phyloP scores from a whole-genome alignment of 2,329 filamentous ascomycete genomes.

The Ilyonectria robusta region DNA sequence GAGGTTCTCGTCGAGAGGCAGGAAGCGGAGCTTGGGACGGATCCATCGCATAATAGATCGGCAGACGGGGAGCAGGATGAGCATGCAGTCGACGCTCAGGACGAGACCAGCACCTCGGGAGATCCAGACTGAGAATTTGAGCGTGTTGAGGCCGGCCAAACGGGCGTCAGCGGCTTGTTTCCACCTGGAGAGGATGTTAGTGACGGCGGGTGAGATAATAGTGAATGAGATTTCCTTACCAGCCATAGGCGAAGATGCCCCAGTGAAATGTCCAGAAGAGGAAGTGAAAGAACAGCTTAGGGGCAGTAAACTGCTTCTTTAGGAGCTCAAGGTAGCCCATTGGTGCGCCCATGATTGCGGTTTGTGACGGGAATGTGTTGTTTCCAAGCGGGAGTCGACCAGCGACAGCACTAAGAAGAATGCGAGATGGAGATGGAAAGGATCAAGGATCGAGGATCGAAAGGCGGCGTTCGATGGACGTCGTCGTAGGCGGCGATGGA shows the following conservation, averaged over 20 bases:
- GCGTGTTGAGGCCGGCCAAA: slow-evolving; percentile 83
- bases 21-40: slow-evolving; percentile 87
- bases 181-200: slow-evolving; percentile 68
- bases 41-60: slow-evolving; percentile 88
- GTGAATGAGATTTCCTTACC: slow-evolving; percentile 69
- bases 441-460: not conserved
- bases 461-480: slow-evolving; percentile 3
- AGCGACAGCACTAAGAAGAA: slow-evolving; percentile 27
- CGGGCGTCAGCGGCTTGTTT: slow-evolving; percentile 79
- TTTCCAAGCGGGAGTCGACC: slow-evolving; percentile 24
- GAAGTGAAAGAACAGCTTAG: slow-evolving; percentile 84
- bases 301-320: slow-evolving; percentile 76
- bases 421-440: not conserved
- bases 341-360: slow-evolving; percentile 56
- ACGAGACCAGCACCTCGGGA: slow-evolving; percentile 93
- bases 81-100: slow-evolving; percentile 84
- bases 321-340: slow-evolving; percentile 61
- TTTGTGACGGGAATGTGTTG: slow-evolving; percentile 31
- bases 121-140: slow-evolving; percentile 94
- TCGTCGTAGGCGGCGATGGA: slow-evolving; percentile 34
- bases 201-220: not conserved
- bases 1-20: slow-evolving; percentile 95
- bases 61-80: slow-evolving; percentile 96
- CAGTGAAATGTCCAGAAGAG: slow-evolving; percentile 86
- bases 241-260: slow-evolving; percentile 86